These are phyloP conservation scores for Suillus subaureus DNA, from an alignment of 768 basidiomycete genomes.

Conservation along the genomic window DNA sequence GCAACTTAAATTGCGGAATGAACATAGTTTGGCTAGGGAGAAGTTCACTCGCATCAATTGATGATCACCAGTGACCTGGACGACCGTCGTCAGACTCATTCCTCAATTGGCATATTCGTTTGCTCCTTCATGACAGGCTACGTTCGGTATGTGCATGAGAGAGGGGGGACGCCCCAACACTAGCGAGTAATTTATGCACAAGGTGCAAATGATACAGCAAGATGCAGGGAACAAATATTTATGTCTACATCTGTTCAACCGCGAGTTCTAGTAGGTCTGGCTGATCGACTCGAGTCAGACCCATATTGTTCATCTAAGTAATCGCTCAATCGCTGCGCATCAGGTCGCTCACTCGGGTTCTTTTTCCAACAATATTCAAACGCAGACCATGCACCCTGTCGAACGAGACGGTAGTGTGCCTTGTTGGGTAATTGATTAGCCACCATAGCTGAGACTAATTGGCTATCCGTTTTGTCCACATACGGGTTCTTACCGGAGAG, in stretches of 20 bases:
- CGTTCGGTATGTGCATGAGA: background rate
- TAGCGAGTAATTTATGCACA: background rate
- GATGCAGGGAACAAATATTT: background rate
- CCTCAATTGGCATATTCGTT: background rate
- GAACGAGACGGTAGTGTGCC: background rate
- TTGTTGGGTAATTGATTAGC: background rate
- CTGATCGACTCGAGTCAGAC: background rate
- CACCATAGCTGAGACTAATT: slow-evolving; percentile 4
- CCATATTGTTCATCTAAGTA: background rate
- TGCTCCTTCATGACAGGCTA: background rate
- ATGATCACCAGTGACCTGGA: background rate
- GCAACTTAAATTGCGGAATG: too few species aligned
- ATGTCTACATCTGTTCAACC: background rate
- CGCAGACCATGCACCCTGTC: background rate
- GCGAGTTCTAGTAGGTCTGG: slow-evolving; percentile 2
- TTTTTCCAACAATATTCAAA: background rate
- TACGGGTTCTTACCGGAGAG: slow-evolving; percentile 29
- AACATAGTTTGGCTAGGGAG: background rate
- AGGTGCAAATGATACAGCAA: background rate
- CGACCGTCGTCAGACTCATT: background rate
- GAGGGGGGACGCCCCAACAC: background rate
- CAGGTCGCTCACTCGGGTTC: background rate
- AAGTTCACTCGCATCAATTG: background rate
- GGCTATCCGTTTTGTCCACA: slow-evolving; percentile 15
- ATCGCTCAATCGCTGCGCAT: background rate